Evolutionary conservation across 2,329 filamentous ascomycete genomes (phyloP).

Genomic region (Hypoxylon sp.): DNA sequence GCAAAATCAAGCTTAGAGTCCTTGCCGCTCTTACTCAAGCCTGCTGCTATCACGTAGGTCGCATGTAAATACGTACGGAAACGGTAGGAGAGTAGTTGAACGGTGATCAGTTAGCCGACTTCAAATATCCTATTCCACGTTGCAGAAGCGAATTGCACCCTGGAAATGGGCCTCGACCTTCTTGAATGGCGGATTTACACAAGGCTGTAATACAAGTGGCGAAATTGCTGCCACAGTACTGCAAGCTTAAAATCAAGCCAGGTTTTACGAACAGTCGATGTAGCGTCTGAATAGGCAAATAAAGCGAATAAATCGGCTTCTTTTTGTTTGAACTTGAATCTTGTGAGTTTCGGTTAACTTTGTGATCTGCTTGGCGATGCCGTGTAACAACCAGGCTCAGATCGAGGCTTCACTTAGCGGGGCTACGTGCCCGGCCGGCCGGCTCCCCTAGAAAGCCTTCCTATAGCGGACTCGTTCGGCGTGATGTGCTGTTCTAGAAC

Average conservation of each 20-base stretch:
- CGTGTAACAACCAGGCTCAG: background rate
- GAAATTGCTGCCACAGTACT: background rate
- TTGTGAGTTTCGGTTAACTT: background rate
- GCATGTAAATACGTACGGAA: background rate
- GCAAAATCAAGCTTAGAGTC: slow-evolving; percentile 11
- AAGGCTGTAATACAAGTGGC: background rate
- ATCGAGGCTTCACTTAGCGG: background rate
- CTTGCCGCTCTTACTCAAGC: slow-evolving; percentile 15
- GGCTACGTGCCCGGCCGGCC: background rate
- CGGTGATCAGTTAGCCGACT: background rate
- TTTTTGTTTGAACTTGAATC: background rate
- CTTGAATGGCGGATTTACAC: background rate
- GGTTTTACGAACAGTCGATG: background rate
- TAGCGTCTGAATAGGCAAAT: background rate
- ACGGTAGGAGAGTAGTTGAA: no score
- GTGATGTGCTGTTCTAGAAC: background rate
- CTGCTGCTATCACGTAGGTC: background rate
- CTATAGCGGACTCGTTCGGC: background rate
- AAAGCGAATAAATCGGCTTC: background rate
- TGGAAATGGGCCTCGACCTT: background rate
- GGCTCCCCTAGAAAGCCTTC: background rate
- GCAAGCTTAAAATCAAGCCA: background rate
- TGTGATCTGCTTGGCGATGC: background rate
- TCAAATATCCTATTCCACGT: background rate
- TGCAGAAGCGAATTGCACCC: background rate